A percentile compares a stretch with the other conserved stretches of the same genome.
These are phyloP conservation scores for Boletus pseudo-olivaceus DNA, from an alignment of 768 basidiomycete genomes.

Conservation along the genomic window DNA sequence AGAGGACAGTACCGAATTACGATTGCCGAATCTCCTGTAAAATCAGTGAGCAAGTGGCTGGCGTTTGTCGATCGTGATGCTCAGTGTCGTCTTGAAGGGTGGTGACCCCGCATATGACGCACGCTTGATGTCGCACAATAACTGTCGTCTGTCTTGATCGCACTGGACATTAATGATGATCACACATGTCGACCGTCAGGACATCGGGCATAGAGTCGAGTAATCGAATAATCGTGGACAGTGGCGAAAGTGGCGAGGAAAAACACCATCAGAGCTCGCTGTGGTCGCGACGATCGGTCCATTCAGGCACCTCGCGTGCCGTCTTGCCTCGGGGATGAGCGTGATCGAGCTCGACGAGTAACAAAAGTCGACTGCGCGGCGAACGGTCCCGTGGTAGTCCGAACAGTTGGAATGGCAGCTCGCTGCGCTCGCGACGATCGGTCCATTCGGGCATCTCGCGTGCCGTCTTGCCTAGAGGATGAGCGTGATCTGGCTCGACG, in stretches of 20 bases:
- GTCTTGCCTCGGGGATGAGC: not conserved
- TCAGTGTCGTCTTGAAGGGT: not conserved
- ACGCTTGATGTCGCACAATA: not conserved
- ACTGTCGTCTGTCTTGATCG: not conserved
- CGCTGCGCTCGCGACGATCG: not conserved
- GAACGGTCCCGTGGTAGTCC: not conserved
- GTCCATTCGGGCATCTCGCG: too few relatives aligned
- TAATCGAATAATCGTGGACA: too few relatives aligned
- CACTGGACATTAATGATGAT: not conserved
- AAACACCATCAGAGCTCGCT: too few relatives aligned
- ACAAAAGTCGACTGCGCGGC: too few relatives aligned
- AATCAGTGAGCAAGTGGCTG: not conserved
- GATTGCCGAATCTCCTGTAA: not conserved
- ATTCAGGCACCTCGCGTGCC: constrained; percentile 4
- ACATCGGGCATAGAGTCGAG: too few relatives aligned
- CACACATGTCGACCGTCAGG: not conserved
- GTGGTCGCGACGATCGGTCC: not conserved
- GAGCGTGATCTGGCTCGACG: too few relatives aligned
- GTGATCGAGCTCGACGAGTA: not conserved
- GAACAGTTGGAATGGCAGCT: not conserved
- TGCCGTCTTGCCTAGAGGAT: too few relatives aligned
- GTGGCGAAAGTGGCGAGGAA: too few relatives aligned
- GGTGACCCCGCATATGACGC: not conserved
- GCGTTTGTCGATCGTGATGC: not conserved
- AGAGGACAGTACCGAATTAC: not conserved